Percentiles rank a stretch among this genome's conserved stretches.
phyloP scores from a whole-genome alignment of 2,329 filamentous ascomycete genomes.

The Scedosporium dehoogii region DNA sequence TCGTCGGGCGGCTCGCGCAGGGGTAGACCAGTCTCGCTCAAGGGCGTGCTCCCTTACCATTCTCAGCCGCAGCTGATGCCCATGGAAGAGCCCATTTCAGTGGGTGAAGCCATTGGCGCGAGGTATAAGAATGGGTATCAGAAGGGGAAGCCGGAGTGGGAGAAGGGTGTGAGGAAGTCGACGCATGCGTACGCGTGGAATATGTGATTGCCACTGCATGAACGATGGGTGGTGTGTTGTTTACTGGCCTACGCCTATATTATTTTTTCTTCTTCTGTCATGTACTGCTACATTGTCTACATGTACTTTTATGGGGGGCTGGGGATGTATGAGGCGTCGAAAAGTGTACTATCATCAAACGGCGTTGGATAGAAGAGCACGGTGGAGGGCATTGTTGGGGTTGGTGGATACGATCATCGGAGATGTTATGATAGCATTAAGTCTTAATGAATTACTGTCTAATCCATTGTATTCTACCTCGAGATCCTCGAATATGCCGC shows the following conservation, averaged over 20 bases:
- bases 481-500: too few relatives aligned
- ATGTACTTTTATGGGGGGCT: background rate
- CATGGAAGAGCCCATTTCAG: constrained; percentile 24
- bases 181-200: constrained; percentile 6
- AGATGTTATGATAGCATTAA: background rate
- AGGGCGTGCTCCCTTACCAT: constrained; percentile 25
- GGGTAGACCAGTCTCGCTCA: constrained; percentile 13
- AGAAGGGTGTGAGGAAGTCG: background rate
- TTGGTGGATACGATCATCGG: background rate
- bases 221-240: background rate
- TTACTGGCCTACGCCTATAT: background rate
- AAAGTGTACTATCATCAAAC: background rate
- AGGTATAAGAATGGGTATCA: background rate
- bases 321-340: background rate
- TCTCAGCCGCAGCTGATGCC: constrained; percentile 22
- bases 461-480: too few relatives aligned
- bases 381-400: background rate
- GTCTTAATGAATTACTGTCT: background rate
- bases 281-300: background rate
- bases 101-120: constrained; percentile 22
- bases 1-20: constrained; percentile 2
- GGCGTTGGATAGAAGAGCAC: background rate
- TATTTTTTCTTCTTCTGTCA: background rate
- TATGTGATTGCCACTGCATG: background rate
- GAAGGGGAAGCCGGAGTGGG: constrained; percentile 3